phyloP scores from a whole-genome alignment of 129 eudicot species.

The Centrapalus pauciflorus region DNA sequence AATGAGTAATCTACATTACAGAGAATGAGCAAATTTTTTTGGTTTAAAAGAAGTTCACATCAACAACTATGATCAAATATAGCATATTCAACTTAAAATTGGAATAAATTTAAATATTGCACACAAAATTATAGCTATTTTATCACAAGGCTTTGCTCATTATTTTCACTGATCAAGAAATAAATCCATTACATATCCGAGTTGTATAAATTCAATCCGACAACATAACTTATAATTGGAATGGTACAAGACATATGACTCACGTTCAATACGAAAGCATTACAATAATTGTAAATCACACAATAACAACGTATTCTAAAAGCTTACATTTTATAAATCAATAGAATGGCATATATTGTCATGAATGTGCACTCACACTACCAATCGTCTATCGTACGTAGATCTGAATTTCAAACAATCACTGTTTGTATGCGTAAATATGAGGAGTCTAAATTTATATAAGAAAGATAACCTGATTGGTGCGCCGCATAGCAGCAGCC shows the following conservation, averaged over 20 bases:
- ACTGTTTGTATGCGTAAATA: not conserved
- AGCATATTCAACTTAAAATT: not conserved
- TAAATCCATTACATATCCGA: not conserved
- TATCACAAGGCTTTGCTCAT: not conserved
- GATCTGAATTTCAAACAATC: not conserved
- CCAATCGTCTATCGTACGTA: not conserved
- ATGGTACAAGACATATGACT: not conserved
- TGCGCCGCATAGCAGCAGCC: conserved; percentile 96
- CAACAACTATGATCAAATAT: not conserved
- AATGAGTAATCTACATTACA: not conserved
- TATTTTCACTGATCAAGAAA: too few relatives aligned
- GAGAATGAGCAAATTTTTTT: not conserved
- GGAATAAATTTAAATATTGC: not conserved
- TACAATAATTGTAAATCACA: not conserved
- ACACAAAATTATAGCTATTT: not conserved
- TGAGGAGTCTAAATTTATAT: not conserved
- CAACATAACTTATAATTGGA: not conserved
- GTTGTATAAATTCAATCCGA: not conserved
- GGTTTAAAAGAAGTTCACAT: not conserved
- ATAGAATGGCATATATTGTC: not conserved
- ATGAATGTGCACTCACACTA: not conserved
- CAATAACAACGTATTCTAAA: not conserved
- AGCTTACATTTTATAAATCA: not conserved
- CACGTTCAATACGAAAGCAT: not conserved
- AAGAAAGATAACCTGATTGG: conserved; percentile 55